A percentile compares a stretch with the other conserved stretches of the same genome.
phyloP scores from a whole-genome alignment of 2,329 filamentous ascomycete species.

The Truncatella angustata region DNA sequence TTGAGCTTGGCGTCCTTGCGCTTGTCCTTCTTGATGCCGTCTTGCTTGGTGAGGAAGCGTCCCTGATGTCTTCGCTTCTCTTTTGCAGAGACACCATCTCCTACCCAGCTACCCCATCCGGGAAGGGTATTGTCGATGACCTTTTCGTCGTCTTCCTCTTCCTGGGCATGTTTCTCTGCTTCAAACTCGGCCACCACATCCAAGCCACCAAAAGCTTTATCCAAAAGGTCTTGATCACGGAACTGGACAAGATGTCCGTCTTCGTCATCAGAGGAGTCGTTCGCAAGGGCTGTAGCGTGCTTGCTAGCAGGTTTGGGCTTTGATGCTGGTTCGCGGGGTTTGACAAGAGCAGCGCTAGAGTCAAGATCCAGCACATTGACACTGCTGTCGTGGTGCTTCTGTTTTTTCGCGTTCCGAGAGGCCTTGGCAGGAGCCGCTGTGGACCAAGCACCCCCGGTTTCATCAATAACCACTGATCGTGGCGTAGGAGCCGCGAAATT shows the following conservation, averaged over 20 bases:
- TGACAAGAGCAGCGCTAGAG: conserved; percentile 24
- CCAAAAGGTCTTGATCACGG: conserved; percentile 67
- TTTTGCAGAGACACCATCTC: conserved; percentile 73
- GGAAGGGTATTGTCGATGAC: conserved; percentile 81
- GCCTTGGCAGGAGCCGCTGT: conserved; percentile 19
- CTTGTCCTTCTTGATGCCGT: conserved; percentile 73
- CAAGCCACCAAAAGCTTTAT: conserved; percentile 82
- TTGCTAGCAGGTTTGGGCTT: conserved; percentile 16
- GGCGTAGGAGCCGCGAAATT: not conserved
- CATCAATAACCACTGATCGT: not conserved
- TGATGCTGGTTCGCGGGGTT: conserved; percentile 17
- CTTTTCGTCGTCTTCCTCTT: conserved; percentile 78
- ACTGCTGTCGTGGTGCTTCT: conserved; percentile 21
- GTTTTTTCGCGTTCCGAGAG: conserved; percentile 21
- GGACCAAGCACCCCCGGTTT: conserved; percentile 29
- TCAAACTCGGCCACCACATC: conserved; percentile 81
- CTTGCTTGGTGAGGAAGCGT: conserved; percentile 62
- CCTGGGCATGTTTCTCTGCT: conserved; percentile 71
- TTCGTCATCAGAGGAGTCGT: conserved; percentile 46
- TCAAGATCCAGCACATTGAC: conserved; percentile 28
- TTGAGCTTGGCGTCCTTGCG: conserved; percentile 81
- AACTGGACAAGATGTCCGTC: conserved; percentile 54
- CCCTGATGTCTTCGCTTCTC: conserved; percentile 63
- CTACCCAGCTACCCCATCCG: conserved; percentile 92
- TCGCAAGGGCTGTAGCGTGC: conserved; percentile 27